Evolutionary conservation across 257 asterid genomes (phyloP).

Genomic region (Solanum appendiculatum): DNA sequence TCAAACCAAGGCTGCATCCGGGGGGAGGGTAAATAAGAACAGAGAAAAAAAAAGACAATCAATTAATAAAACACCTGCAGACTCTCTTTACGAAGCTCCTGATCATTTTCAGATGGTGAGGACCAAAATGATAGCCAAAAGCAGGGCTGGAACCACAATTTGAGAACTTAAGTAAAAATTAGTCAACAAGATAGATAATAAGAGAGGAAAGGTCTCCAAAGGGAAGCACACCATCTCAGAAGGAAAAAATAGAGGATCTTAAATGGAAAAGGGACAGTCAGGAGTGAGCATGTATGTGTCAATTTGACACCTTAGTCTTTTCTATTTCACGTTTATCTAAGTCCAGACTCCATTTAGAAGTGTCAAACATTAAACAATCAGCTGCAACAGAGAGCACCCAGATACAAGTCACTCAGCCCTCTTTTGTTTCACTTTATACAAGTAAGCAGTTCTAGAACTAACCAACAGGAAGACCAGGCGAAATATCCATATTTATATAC

Average conservation of each 20-base stretch:
- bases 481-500: not conserved
- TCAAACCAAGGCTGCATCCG: not conserved
- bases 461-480: not conserved
- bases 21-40: not conserved
- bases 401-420: not conserved
- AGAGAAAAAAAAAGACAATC: not conserved
- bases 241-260: not conserved
- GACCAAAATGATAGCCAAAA: slow-evolving; percentile 95
- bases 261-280: not conserved
- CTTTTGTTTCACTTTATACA: not conserved
- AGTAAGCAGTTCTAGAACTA: not conserved
- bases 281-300: not conserved
- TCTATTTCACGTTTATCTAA: not conserved
- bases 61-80: slow-evolving; percentile 52
- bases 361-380: not conserved
- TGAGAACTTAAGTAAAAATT: not conserved
- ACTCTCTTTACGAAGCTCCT: slow-evolving; percentile 95
- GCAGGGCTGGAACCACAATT: slow-evolving; percentile 46
- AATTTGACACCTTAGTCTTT: not conserved
- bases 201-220: not conserved
- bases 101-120: slow-evolving; percentile 96
- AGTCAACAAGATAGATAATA: not conserved
- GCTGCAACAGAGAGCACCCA: not conserved
- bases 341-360: not conserved
- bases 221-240: not conserved